Conservation (phyloP, 1,284 basidiomycete species). For the Cutaneotrichosporon dermatis region DNA sequence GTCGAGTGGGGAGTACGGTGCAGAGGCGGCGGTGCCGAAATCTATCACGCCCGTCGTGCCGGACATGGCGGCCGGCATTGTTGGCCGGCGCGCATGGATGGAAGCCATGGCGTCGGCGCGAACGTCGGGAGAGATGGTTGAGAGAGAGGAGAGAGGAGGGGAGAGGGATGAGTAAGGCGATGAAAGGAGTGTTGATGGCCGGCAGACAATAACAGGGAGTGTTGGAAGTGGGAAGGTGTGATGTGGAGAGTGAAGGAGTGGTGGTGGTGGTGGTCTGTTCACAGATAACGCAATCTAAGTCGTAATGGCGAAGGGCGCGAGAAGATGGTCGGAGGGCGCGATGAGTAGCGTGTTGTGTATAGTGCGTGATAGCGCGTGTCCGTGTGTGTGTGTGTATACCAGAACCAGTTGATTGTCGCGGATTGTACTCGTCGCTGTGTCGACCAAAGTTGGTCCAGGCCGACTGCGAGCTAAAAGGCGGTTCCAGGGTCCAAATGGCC, state of each 20-base stretch:
- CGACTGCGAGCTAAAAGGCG: too few species aligned
- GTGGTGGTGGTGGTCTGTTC: neutral
- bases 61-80: neutral
- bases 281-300: too few species aligned
- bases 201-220: neutral
- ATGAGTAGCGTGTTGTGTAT: too few species aligned
- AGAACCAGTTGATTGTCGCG: too few species aligned
- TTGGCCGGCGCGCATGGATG: slow-evolving; percentile 4
- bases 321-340: too few species aligned
- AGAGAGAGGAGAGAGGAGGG: neutral
- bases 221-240: neutral
- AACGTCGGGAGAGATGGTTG: neutral
- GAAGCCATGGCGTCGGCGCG: slow-evolving; percentile 6
- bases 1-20: slow-evolving; percentile 15
- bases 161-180: neutral
- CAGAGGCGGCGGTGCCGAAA: neutral
- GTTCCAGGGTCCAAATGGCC: too few species aligned
- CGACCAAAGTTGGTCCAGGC: too few species aligned
- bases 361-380: too few species aligned
- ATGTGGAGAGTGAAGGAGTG: neutral
- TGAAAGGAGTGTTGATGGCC: neutral
- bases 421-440: too few species aligned
- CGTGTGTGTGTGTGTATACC: too few species aligned
- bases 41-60: neutral
- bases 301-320: too few species aligned